Evolutionary conservation across 345 rosid genomes (phyloP).

Genomic region (Pelargonium nanum): DNA sequence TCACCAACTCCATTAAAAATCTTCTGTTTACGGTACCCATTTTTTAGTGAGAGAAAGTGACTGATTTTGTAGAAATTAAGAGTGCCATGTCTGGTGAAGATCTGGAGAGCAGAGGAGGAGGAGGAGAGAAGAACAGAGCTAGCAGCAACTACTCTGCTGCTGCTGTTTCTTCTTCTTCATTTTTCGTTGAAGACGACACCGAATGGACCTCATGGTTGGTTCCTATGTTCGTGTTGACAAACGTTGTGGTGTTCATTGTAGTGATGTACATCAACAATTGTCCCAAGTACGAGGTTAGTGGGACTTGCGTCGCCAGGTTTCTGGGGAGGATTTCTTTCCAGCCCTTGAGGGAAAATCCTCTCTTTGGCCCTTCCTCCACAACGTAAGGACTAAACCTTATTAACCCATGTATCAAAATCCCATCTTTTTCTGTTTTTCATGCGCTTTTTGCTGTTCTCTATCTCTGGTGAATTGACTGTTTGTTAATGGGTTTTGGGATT

Average conservation of each 20-base stretch:
- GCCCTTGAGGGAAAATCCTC: conserved; percentile 68
- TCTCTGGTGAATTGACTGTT: no score
- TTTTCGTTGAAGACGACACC: conserved; percentile 26
- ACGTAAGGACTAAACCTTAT: conserved; percentile 36
- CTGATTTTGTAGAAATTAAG: no score
- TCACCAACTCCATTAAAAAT: background rate
- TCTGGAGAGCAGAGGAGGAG: conserved; percentile 29
- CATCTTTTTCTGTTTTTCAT: background rate
- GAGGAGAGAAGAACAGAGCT: conserved; percentile 11
- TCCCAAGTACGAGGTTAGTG: conserved; percentile 36
- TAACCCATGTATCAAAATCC: background rate
- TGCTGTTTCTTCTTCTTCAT: conserved; percentile 18
- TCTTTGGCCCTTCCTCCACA: conserved; percentile 70
- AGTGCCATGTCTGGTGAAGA: conserved; percentile 28
- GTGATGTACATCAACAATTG: conserved; percentile 74
- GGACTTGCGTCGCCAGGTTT: conserved; percentile 54
- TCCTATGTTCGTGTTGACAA: conserved; percentile 64
- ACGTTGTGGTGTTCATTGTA: conserved; percentile 44
- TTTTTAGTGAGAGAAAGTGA: background rate
- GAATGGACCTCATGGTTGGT: conserved; percentile 87
- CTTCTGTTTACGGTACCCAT: no score
- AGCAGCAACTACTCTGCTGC: conserved; percentile 1
- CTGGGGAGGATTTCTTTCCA: conserved; percentile 79
- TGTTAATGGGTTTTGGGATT: background rate
- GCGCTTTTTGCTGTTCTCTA: background rate